Conservation (phyloP, 352 stramenopile genomes). For the Phytopythium vexans region DNA sequence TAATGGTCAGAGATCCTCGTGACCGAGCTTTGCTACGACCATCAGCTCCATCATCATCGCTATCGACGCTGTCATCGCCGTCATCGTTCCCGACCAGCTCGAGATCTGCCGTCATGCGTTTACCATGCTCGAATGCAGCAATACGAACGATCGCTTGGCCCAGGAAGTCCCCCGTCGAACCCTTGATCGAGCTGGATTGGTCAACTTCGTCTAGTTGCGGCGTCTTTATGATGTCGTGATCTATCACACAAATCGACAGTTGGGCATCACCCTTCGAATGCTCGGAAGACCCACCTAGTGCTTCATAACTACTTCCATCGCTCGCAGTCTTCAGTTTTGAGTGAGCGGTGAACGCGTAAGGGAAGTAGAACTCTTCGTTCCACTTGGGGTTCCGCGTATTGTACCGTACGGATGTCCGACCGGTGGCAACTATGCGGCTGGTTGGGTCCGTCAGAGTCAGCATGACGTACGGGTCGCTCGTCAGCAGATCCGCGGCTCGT, state of each 20-base stretch:
- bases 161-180: slow-evolving; percentile 36
- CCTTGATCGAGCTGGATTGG: slow-evolving; percentile 3
- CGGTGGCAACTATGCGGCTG: slow-evolving; percentile 29
- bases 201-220: neutral
- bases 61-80: slow-evolving; percentile 7
- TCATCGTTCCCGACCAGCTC: slow-evolving; percentile 21
- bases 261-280: neutral
- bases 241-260: slow-evolving; percentile 1
- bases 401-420: slow-evolving; percentile 44
- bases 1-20: slow-evolving; percentile 41
- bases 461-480: slow-evolving; percentile 64
- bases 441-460: slow-evolving; percentile 21
- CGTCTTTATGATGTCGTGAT: slow-evolving; percentile 2
- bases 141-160: slow-evolving; percentile 37
- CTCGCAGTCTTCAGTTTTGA: slow-evolving; percentile 2
- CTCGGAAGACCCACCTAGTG: neutral
- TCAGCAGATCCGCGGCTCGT: slow-evolving; percentile 45
- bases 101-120: slow-evolving; percentile 37
- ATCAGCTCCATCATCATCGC: slow-evolving; percentile 14
- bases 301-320: no score
- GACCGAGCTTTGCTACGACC: neutral
- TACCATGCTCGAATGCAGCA: slow-evolving; percentile 39
- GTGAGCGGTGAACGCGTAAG: slow-evolving; percentile 40
- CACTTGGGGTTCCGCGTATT: slow-evolving; percentile 60
- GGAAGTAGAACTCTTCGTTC: slow-evolving; percentile 72